Evolutionary conservation across 768 basidiomycete species (phyloP).

Genomic region (Trametes coccinea): DNA sequence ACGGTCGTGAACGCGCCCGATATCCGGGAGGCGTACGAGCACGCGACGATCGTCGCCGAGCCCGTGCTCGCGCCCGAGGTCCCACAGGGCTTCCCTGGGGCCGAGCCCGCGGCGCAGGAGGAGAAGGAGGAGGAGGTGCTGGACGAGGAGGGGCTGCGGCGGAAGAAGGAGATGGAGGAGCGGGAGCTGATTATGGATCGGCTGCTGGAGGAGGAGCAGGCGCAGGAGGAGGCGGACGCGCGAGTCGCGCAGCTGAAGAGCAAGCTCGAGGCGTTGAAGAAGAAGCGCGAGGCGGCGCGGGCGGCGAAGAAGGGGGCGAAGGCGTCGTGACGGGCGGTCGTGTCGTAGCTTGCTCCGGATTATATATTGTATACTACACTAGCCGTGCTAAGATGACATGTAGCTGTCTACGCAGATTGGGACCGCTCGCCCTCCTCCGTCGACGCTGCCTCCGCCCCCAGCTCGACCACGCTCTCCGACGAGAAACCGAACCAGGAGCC

Average conservation of each 20-base stretch:
- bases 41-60: constrained; percentile 72
- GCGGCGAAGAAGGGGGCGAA: constrained; percentile 22
- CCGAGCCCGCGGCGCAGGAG: constrained; percentile 23
- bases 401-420: background rate
- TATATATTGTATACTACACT: constrained; percentile 10
- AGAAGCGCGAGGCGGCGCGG: constrained; percentile 42
- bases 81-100: constrained; percentile 49
- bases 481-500: constrained; percentile 51
- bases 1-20: constrained; percentile 48
- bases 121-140: constrained; percentile 32
- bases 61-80: constrained; percentile 53
- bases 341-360: background rate
- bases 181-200: constrained; percentile 85
- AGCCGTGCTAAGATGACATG: background rate
- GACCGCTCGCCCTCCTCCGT: constrained; percentile 9
- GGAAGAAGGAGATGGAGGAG: constrained; percentile 66
- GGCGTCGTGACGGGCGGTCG: background rate
- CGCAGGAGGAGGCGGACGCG: constrained; percentile 87
- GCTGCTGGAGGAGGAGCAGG: constrained; percentile 78
- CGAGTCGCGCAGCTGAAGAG: constrained; percentile 66
- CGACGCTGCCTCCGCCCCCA: constrained; percentile 5
- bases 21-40: constrained; percentile 54
- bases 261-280: constrained; percentile 59
- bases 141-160: constrained; percentile 48
- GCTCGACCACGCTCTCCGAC: too few relatives aligned